Evolutionary conservation across 2,329 filamentous ascomycete genomes (phyloP).

Genomic region (Teratosphaeria epicoccoides): DNA sequence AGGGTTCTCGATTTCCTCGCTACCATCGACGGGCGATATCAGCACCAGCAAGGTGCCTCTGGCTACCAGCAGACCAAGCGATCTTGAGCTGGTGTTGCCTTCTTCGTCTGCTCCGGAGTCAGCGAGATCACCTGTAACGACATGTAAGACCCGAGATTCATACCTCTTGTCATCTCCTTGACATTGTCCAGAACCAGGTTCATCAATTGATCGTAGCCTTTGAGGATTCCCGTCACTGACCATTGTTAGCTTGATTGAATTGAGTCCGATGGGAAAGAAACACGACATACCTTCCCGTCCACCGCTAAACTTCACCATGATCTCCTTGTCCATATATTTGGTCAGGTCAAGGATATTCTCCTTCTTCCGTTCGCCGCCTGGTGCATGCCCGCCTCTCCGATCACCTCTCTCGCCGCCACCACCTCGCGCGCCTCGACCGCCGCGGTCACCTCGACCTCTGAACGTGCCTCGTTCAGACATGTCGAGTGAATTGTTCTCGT

Average conservation of each 20-base stretch:
- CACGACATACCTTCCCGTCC: conserved; percentile 65
- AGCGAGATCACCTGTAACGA: neutral
- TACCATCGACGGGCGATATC: conserved; percentile 86
- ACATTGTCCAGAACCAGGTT: conserved; percentile 94
- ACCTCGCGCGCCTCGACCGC: conserved; percentile 33
- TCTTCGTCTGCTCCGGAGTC: conserved; percentile 60
- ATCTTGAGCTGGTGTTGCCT: conserved; percentile 72
- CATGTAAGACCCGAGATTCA: conserved; percentile 14
- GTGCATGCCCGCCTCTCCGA: conserved; percentile 17
- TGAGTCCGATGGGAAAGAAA: neutral
- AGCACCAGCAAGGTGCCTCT: conserved; percentile 86
- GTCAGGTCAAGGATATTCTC: conserved; percentile 93
- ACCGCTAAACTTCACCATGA: conserved; percentile 93
- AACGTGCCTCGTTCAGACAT: conserved; percentile 49
- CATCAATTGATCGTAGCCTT: conserved; percentile 96
- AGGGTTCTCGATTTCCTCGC: conserved; percentile 90
- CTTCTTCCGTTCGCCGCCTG: conserved; percentile 53
- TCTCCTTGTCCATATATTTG: conserved; percentile 96
- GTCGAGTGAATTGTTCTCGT: neutral
- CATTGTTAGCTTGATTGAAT: neutral
- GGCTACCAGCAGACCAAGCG: conserved; percentile 77
- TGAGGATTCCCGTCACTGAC: conserved; percentile 74
- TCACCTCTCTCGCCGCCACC: conserved; percentile 22
- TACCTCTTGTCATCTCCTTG: conserved; percentile 79
- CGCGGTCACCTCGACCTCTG: conserved; percentile 34